Evolutionary conservation across 2,329 filamentous ascomycete species (phyloP).

Genomic region (Diaporthe humulicola): DNA sequence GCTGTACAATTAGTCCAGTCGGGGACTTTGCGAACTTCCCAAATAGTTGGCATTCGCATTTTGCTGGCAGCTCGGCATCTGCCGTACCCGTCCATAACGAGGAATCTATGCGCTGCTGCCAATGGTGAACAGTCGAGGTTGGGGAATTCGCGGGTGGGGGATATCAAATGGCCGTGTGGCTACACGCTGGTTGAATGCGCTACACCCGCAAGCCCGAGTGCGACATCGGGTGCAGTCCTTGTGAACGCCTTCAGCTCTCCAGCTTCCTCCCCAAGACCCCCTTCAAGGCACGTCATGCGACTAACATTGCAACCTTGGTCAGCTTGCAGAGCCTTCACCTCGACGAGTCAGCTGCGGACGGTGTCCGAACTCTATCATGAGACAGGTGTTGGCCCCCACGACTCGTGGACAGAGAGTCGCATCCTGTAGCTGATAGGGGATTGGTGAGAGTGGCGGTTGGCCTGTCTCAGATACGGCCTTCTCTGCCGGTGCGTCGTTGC

Average conservation of each 20-base stretch:
- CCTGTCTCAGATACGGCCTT: constrained; percentile 24
- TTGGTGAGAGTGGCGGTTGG: constrained; percentile 13
- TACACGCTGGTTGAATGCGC: not conserved
- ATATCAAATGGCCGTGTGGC: not conserved
- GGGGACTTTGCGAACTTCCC: not conserved
- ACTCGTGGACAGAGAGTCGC: constrained; percentile 24
- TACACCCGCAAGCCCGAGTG: not conserved
- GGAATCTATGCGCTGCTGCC: not conserved
- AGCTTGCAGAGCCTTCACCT: not conserved
- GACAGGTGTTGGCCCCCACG: constrained; percentile 13
- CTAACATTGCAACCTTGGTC: not conserved
- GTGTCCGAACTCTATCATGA: constrained; percentile 24
- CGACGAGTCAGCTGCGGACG: constrained; percentile 36
- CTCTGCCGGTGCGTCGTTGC: not conserved
- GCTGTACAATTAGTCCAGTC: not conserved
- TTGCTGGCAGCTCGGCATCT: not conserved
- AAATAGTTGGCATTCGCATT: not conserved
- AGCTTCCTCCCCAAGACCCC: too few species aligned
- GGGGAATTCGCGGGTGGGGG: not conserved
- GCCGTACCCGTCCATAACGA: not conserved
- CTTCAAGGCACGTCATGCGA: constrained; percentile 14
- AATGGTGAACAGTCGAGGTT: not conserved
- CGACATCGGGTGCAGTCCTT: not conserved
- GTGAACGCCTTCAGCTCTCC: not conserved
- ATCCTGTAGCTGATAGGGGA: not conserved